These are phyloP conservation scores for Colletotrichum incanum DNA, from an alignment of 2,329 filamentous ascomycete species.

Conservation along the genomic window DNA sequence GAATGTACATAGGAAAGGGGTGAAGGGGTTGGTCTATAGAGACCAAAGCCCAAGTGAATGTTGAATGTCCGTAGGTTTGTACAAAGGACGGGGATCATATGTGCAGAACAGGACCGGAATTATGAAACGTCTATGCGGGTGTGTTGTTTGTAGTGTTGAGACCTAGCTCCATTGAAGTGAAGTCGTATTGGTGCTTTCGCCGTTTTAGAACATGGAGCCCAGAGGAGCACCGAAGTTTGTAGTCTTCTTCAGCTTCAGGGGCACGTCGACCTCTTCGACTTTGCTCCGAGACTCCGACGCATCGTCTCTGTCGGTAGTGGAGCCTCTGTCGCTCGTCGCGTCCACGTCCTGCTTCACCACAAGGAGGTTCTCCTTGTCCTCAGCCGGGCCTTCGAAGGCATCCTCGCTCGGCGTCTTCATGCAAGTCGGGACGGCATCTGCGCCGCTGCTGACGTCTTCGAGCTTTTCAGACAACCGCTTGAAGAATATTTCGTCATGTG, in stretches of 20 bases:
- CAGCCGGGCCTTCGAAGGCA: slow-evolving; percentile 25
- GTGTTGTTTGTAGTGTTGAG: slow-evolving; percentile 12
- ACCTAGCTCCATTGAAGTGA: slow-evolving; percentile 14
- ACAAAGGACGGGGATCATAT: slow-evolving; percentile 28
- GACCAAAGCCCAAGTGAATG: slow-evolving; percentile 21
- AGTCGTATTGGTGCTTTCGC: background rate
- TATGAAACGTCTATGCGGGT: slow-evolving; percentile 25
- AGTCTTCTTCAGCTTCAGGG: slow-evolving; percentile 62
- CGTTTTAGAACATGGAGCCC: slow-evolving; percentile 40
- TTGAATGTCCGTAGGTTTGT: slow-evolving; percentile 31
- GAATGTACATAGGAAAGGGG: slow-evolving; percentile 31
- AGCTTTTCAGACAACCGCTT: slow-evolving; percentile 66
- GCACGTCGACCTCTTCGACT: slow-evolving; percentile 58
- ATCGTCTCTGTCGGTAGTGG: slow-evolving; percentile 46
- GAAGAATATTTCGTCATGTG: slow-evolving; percentile 70
- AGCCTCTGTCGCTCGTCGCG: slow-evolving; percentile 32
- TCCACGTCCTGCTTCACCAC: slow-evolving; percentile 34
- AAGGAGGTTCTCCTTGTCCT: slow-evolving; percentile 36
- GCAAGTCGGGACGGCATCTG: slow-evolving; percentile 64
- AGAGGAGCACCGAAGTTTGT: slow-evolving; percentile 51
- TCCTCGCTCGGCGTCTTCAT: slow-evolving; percentile 55
- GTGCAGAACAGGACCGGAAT: slow-evolving; percentile 32
- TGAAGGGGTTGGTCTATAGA: slow-evolving; percentile 14
- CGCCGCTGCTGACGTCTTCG: slow-evolving; percentile 63
- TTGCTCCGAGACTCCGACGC: slow-evolving; percentile 47